A percentile compares a stretch with the other conserved stretches of the same genome.
phyloP scores from a whole-genome alignment of 371 early-diverging fungal genomes.

The Mortierella sp. region DNA sequence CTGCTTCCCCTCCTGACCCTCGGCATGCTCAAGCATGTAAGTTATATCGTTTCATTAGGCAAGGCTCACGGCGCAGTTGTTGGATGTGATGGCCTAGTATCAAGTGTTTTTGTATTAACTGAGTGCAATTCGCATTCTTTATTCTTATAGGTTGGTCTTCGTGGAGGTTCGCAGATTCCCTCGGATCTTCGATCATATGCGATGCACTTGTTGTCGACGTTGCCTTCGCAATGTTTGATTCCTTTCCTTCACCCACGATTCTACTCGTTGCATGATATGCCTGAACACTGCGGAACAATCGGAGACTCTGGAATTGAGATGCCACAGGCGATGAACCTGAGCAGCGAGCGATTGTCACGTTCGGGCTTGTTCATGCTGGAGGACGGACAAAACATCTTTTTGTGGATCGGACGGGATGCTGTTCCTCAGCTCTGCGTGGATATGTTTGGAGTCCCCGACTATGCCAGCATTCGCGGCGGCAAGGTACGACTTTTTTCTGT shows the following conservation, averaged over 20 bases:
- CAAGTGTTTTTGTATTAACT: too few relatives aligned
- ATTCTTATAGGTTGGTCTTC: slow-evolving; percentile 64
- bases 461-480: slow-evolving; percentile 72
- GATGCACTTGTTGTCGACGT: slow-evolving; percentile 79
- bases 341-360: slow-evolving; percentile 86
- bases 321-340: slow-evolving; percentile 85
- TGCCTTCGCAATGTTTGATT: slow-evolving; percentile 84
- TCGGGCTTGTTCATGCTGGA: slow-evolving; percentile 91
- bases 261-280: slow-evolving; percentile 89
- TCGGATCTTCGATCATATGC: slow-evolving; percentile 79
- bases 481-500: slow-evolving; percentile 55
- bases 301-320: slow-evolving; percentile 71
- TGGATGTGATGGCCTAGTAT: neutral
- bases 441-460: slow-evolving; percentile 75
- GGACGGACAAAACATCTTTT: slow-evolving; percentile 82
- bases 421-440: slow-evolving; percentile 83
- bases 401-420: slow-evolving; percentile 91
- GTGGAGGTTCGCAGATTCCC: slow-evolving; percentile 77
- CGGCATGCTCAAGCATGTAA: slow-evolving; percentile 84
- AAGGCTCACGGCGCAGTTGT: neutral
- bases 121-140: neutral
- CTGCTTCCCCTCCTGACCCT: slow-evolving; percentile 87
- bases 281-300: slow-evolving; percentile 73
- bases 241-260: slow-evolving; percentile 83
- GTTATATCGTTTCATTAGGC: neutral